Percentiles rank a stretch among this genome's conserved stretches.
Conservation (phyloP, 805 yeast species). For the Candida railenensis region DNA sequence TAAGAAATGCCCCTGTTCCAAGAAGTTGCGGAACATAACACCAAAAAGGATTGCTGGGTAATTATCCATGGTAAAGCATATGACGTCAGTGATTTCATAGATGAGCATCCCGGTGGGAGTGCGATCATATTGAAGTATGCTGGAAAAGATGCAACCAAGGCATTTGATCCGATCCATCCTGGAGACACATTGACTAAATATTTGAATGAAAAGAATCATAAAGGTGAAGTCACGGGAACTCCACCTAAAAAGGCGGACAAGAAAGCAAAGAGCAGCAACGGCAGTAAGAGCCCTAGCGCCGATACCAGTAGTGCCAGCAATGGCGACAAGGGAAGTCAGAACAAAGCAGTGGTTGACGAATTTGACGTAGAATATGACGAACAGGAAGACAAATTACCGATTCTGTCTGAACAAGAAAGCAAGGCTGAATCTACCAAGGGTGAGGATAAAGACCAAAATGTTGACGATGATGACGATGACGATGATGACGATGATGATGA, state of each 20-base stretch:
- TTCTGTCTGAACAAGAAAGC: background rate
- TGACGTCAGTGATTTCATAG: slow-evolving; percentile 65
- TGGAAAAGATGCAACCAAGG: slow-evolving; percentile 65
- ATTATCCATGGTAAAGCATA: slow-evolving; percentile 77
- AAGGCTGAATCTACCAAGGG: slow-evolving; percentile 4
- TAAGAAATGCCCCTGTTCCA: slow-evolving; percentile 17
- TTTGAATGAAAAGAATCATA: slow-evolving; percentile 43
- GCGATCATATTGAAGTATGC: slow-evolving; percentile 51
- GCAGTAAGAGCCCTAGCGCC: background rate
- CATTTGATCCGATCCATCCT: slow-evolving; percentile 89
- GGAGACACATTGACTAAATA: slow-evolving; percentile 76
- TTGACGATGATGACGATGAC: slow-evolving; percentile 23
- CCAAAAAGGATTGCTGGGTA: slow-evolving; percentile 75
- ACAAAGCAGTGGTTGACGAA: slow-evolving; percentile 28
- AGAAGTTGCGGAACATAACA: slow-evolving; percentile 48
- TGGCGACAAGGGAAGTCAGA: too few relatives aligned
- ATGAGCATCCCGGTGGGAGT: slow-evolving; percentile 63
- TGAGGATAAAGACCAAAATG: slow-evolving; percentile 3
- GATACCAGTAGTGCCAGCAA: too few relatives aligned
- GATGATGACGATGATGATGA: slow-evolving; percentile 43
- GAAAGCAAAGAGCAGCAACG: slow-evolving; percentile 1
- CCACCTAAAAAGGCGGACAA: slow-evolving; percentile 7
- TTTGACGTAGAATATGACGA: slow-evolving; percentile 44
- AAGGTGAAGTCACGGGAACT: slow-evolving; percentile 30
- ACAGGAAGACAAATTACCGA: slow-evolving; percentile 32